phyloP scores from a whole-genome alignment of 1,284 basidiomycete species.

The Fomitopsis palustris region DNA sequence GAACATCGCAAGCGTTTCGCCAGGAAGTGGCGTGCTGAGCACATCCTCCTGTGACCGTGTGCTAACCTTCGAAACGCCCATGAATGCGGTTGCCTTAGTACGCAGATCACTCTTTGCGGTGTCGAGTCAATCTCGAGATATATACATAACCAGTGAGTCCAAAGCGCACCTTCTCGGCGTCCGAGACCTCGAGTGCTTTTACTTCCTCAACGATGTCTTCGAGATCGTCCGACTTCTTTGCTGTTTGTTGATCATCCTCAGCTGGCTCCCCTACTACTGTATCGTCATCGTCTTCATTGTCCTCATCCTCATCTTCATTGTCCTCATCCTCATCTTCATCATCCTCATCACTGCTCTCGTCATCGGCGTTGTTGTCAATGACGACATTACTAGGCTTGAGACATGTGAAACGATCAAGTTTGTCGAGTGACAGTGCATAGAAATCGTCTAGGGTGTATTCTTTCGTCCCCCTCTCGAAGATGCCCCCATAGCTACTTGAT shows the following conservation, averaged over 20 bases:
- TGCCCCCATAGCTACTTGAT: constrained; percentile 74
- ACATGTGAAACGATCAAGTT: constrained; percentile 74
- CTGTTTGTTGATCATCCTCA: constrained; percentile 12
- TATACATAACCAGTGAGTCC: not conserved
- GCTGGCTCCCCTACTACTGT: constrained; percentile 19
- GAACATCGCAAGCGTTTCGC: constrained; percentile 85
- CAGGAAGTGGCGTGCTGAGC: constrained; percentile 81
- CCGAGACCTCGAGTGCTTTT: constrained; percentile 10
- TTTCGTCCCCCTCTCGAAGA: constrained; percentile 74
- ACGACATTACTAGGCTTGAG: constrained; percentile 63
- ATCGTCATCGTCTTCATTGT: constrained; percentile 26
- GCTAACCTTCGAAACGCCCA: constrained; percentile 70
- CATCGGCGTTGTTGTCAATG: constrained; percentile 59
- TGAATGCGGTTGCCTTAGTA: constrained; percentile 63
- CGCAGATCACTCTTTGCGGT: constrained; percentile 49
- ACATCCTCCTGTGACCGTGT: constrained; percentile 68
- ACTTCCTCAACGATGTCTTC: constrained; percentile 9
- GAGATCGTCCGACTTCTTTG: not conserved
- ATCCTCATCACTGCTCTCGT: constrained; percentile 55
- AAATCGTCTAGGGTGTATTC: constrained; percentile 90
- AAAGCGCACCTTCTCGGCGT: constrained; percentile 20
- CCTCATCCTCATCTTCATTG: constrained; percentile 34
- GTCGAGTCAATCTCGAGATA: not conserved
- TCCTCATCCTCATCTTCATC: constrained; percentile 46
- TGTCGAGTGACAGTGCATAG: constrained; percentile 73